Conservation (phyloP, 148 eudicot genomes). For the Tetragonia tetragonoides region DNA sequence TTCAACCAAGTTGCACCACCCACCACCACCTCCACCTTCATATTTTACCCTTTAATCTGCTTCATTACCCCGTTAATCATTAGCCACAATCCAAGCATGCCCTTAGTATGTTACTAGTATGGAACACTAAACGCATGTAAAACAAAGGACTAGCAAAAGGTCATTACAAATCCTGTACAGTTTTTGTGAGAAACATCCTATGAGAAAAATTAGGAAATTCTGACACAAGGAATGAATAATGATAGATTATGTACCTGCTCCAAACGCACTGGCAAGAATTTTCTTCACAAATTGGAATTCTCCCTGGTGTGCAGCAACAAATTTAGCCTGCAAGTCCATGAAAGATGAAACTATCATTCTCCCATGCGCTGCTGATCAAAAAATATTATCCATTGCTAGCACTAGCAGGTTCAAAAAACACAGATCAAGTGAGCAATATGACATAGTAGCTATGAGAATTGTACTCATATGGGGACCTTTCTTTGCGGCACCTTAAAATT, state of each 20-base stretch:
- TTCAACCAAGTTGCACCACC: too few relatives aligned
- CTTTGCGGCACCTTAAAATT: neutral
- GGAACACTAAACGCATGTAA: neutral
- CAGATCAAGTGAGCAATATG: neutral
- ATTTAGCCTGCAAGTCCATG: slow-evolving; percentile 58
- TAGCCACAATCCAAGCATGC: too few relatives aligned
- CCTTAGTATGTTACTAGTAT: neutral
- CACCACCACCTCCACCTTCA: too few relatives aligned
- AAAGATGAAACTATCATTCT: slow-evolving; percentile 16
- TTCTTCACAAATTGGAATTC: slow-evolving; percentile 66
- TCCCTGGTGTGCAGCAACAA: slow-evolving; percentile 55
- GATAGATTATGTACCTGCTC: slow-evolving; percentile 45
- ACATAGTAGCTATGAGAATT: neutral
- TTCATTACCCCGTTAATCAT: too few relatives aligned
- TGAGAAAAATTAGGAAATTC: neutral
- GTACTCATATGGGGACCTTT: neutral
- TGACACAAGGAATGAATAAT: neutral
- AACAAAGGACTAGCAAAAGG: neutral
- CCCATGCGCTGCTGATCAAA: neutral
- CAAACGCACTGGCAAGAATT: slow-evolving; percentile 36
- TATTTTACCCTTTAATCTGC: too few relatives aligned
- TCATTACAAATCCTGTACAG: neutral
- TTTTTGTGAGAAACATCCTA: neutral
- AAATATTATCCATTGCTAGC: neutral
- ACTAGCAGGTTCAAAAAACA: neutral